Base-by-base conservation (phyloP, 192 early-diverging fungal species). In the Oehlia diaphana region DNA sequence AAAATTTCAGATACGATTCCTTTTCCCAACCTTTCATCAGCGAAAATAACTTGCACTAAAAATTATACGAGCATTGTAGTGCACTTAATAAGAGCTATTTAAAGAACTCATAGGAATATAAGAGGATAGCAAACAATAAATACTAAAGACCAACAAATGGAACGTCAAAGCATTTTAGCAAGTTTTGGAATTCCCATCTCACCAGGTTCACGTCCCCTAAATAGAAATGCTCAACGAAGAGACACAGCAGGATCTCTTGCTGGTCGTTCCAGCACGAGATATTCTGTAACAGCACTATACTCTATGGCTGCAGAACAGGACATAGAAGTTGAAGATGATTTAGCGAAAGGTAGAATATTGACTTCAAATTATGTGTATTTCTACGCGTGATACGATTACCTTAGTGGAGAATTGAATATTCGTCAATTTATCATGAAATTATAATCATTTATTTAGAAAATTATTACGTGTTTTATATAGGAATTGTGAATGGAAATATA, bases 301-400 rank as follows among this genome's bases (percentile, higher is more conserved):
- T 94, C 93, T 13, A 92, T 94, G 84, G 93, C 92, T 19, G 94
- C 96, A 14, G 95, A 97, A 82, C 95, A 96, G 80, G 96, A 97
- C 81, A 91, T 92, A 31, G 96, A 96, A 82, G 93, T 96, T 33
- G 94, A 95, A 74, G 96, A 97, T 88, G 96, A 96, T 76, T 92
- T 97, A 53, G 94, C 96, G 21, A 88, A 91, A 87, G 93, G 95
- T 94, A 91, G 31, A 80, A 10, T 81, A 42, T n/a, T 58, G 35
- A 44, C 14, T 31, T 33, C 4, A 58, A 58, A 7, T 58, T 7
- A 21, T 47, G 44, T 21, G 5, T 16, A 6, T 16, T 42, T 58
- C 6, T 16, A n/a, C 53, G 53, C 19, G 53, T 58, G 50, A 58
- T 21, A 7, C 4, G 44, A 47, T 47, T 47, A 47, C 44, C 44